These are phyloP conservation scores for Hibiscus syriacus DNA, from an alignment of 345 rosid genomes.

Conservation along the genomic window DNA sequence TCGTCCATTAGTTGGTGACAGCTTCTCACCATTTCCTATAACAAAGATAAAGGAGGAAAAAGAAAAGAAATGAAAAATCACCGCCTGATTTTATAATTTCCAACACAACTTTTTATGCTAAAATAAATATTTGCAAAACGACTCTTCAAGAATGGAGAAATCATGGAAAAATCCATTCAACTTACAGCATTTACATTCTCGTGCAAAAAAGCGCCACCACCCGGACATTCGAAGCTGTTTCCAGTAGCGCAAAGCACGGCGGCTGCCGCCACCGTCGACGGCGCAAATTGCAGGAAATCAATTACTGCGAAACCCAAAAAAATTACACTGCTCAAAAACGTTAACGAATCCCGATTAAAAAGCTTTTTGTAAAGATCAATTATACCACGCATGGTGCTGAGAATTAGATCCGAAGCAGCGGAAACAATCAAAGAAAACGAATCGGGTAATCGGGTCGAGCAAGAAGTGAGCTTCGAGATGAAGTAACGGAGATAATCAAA, in stretches of 20 bases:
- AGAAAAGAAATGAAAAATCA: neutral
- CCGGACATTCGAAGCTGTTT: neutral
- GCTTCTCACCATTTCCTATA: conserved; percentile 64
- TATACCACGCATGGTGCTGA: conserved; percentile 49
- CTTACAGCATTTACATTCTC: neutral
- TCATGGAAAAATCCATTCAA: neutral
- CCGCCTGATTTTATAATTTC: neutral
- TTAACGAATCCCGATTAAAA: neutral
- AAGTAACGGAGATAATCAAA: conserved; percentile 46
- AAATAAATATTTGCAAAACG: neutral
- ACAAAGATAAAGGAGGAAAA: neutral
- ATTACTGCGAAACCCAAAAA: neutral
- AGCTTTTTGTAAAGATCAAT: neutral
- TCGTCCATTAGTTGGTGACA: conserved; percentile 72
- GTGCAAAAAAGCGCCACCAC: neutral
- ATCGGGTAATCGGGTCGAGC: conserved; percentile 13
- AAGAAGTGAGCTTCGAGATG: conserved; percentile 27
- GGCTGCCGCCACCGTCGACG: neutral
- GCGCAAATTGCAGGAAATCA: neutral
- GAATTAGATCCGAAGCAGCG: conserved; percentile 42
- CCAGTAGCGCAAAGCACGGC: neutral
- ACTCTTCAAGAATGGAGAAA: neutral
- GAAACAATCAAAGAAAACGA: conserved; percentile 17
- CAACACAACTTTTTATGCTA: neutral
- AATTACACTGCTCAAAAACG: neutral